These are phyloP conservation scores for Chlorella sp. DNA, from an alignment of 139 green algal species.

Conservation along the genomic window DNA sequence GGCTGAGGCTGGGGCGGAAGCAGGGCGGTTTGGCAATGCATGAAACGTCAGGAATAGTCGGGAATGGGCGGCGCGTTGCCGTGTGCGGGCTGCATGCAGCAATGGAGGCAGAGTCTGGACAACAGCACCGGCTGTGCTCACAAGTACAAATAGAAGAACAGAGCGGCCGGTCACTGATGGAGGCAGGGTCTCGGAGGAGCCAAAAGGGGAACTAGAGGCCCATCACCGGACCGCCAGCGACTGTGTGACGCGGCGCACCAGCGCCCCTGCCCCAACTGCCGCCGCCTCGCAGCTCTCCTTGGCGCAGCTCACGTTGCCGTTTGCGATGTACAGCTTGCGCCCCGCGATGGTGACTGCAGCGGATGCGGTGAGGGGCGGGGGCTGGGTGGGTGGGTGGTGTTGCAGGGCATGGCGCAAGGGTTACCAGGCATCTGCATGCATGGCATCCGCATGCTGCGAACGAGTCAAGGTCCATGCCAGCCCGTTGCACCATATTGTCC, in stretches of 20 bases:
- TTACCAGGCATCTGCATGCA: too few species aligned
- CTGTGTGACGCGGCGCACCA: not conserved
- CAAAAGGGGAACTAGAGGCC: not conserved
- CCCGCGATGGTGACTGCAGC: slow-evolving; percentile 27
- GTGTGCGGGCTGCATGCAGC: too few species aligned
- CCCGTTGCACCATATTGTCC: too few species aligned
- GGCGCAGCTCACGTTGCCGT: slow-evolving; percentile 66
- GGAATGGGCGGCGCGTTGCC: too few species aligned
- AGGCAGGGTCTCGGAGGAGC: too few species aligned
- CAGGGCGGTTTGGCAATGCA: too few species aligned
- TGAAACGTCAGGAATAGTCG: too few species aligned
- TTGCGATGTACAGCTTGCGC: slow-evolving; percentile 79
- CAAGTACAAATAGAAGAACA: too few species aligned
- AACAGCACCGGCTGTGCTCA: too few species aligned
- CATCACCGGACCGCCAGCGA: not conserved
- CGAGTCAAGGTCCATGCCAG: not conserved
- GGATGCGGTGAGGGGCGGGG: not conserved
- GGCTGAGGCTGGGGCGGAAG: too few species aligned
- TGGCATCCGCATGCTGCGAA: not conserved
- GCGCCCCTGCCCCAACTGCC: not conserved
- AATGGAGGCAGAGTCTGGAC: not conserved
- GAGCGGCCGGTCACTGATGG: too few species aligned
- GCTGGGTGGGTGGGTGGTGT: not conserved
- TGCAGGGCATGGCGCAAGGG: not conserved
- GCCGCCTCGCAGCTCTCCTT: slow-evolving; percentile 27